A percentile compares a stretch with the other conserved stretches of the same genome.
These are phyloP conservation scores for Penstemon newberryi DNA, from an alignment of 257 asterid genomes.

Conservation along the genomic window DNA sequence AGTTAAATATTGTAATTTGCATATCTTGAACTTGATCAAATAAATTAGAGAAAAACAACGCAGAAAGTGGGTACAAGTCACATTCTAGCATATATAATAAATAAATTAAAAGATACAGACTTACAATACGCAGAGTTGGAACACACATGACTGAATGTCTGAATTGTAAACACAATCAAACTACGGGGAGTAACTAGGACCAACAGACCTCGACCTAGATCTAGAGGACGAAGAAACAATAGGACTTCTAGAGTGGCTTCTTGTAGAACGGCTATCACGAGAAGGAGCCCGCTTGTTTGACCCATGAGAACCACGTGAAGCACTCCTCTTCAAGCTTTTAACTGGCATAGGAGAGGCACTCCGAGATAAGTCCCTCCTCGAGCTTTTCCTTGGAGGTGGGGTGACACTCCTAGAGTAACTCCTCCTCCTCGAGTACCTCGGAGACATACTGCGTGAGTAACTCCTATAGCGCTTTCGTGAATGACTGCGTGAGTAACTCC, in stretches of 20 bases:
- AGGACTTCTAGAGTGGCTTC: conserved; percentile 53
- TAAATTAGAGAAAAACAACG: too few relatives aligned
- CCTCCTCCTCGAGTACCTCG: conserved; percentile 32
- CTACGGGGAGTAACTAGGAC: conserved; percentile 29
- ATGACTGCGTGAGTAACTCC: conserved; percentile 41
- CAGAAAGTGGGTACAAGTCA: too few relatives aligned
- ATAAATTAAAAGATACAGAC: too few relatives aligned
- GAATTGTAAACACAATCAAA: neutral
- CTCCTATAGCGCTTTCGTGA: conserved; percentile 44
- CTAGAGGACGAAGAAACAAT: conserved; percentile 50
- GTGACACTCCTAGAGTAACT: conserved; percentile 53
- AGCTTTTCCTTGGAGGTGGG: conserved; percentile 30
- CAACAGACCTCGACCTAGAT: conserved; percentile 43
- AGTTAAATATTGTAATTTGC: too few relatives aligned
- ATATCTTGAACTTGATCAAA: too few relatives aligned
- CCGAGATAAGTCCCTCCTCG: conserved; percentile 27
- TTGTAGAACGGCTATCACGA: conserved; percentile 41
- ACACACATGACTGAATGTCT: too few relatives aligned
- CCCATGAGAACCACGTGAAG: conserved; percentile 11
- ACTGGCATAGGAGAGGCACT: conserved; percentile 32
- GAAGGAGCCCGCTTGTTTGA: conserved; percentile 28
- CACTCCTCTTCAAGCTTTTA: conserved; percentile 35
- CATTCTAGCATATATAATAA: too few relatives aligned
- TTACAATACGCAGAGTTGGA: too few relatives aligned
- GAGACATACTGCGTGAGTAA: conserved; percentile 39